Percentiles rank a stretch among this genome's conserved stretches.
Conservation (phyloP, 108 stramenopile genomes). For the Cyclotella distinguenda region DNA sequence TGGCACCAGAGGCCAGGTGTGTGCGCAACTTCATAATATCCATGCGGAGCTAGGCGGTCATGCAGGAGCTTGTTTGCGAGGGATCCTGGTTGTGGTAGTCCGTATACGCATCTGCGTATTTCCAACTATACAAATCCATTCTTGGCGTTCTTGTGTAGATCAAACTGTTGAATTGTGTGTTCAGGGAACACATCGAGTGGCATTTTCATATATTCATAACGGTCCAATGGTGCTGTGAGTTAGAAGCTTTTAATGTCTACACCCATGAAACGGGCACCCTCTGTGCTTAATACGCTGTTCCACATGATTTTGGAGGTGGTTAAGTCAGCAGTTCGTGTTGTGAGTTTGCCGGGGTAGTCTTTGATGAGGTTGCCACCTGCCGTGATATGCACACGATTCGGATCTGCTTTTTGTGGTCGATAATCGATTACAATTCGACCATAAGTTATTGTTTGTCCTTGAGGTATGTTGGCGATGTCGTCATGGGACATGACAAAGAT, state of each 20-base stretch:
- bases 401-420: conserved; percentile 31
- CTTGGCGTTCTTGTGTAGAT: background rate
- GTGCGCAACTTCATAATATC: conserved; percentile 14
- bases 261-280: conserved; percentile 22
- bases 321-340: conserved; percentile 29
- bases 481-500: background rate
- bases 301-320: conserved; percentile 35
- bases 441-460: conserved; percentile 30
- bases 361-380: conserved; percentile 39
- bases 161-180: conserved; percentile 25
- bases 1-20: conserved; percentile 50
- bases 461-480: conserved; percentile 18
- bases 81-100: conserved; percentile 41
- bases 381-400: conserved; percentile 39
- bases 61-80: conserved; percentile 28
- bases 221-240: conserved; percentile 31
- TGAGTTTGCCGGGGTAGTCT: background rate
- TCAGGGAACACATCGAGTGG: conserved; percentile 22
- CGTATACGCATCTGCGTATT: conserved; percentile 36
- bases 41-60: conserved; percentile 1
- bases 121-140: conserved; percentile 16
- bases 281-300: conserved; percentile 45
- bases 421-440: conserved; percentile 27
- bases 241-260: conserved; percentile 54
- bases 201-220: conserved; percentile 45